Base-by-base conservation (phyloP, 2,329 filamentous ascomycete species). In the Chaetomium sp. region DNA sequence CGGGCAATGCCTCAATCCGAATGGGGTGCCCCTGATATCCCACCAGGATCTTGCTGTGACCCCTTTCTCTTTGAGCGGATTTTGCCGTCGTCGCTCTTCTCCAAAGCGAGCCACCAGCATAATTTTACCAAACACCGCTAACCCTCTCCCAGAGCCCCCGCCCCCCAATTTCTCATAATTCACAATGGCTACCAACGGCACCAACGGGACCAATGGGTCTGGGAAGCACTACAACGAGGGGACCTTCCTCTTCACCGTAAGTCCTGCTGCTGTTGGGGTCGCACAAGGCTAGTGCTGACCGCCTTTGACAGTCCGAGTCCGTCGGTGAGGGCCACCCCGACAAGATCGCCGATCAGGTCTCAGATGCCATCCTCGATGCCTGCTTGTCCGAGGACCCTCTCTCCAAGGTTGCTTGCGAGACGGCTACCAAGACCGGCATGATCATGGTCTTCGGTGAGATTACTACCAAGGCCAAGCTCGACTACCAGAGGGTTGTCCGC, bases 401-500 rank as follows among this genome's bases (percentile, higher is more conserved):
- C 77, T 98, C 95, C 85, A 99, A 98, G 87, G 90, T 98, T 74
- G 95, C 95, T 79, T 99, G 95, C 82, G 95, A 99, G 87, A 97
- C 94, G 72, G 95, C 95, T 76, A 97, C 95, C 84, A 99, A 99
- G 91, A 99, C 95, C 73, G 95, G 95, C 81, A 91, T 99, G 95
- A 86, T 99, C 81, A 98, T 99, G 95, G 90, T 96, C 79, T 96
- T 97, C 71, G 93, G 93, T 82, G 95, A 99, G 81, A 99, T 99
- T 81, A 96, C 93, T 81, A 98, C 95, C 84, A 95, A 96, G 85
- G 89, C 94, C 81, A 86, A 84, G 73, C 84, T 98, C 74, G 95
- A 99, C 86, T 99, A 97, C 90, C 95, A 99, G 82, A 96, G 93
- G 85, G 86, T 97, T 75, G 92, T 99, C 80, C 94, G 95, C 80